phyloP scores from a whole-genome alignment of 2,329 filamentous ascomycete genomes.

The Graphilbum ipis-grandicollis region DNA sequence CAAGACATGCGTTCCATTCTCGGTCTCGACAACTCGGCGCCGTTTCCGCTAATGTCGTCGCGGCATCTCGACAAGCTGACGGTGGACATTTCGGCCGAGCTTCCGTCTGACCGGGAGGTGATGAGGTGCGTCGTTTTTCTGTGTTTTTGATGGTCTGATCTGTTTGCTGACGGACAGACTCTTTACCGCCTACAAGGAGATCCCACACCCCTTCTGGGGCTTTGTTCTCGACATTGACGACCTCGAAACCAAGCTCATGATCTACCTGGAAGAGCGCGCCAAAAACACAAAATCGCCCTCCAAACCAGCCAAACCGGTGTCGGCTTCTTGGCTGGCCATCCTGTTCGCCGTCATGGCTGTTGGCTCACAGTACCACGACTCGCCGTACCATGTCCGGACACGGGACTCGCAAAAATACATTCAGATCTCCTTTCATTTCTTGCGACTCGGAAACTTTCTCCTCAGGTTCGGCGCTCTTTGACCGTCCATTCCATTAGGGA shows the following conservation, averaged over 20 bases:
- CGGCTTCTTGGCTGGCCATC: conserved; percentile 48
- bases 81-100: conserved; percentile 40
- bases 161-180: conserved; percentile 23
- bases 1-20: conserved; percentile 50
- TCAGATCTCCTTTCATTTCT: conserved; percentile 47
- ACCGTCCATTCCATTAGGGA: too few species aligned
- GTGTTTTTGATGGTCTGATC: neutral
- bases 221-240: conserved; percentile 50
- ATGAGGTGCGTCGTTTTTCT: conserved; percentile 37
- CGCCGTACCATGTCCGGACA: conserved; percentile 42
- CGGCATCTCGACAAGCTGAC: conserved; percentile 42
- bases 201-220: conserved; percentile 50
- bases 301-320: conserved; percentile 32
- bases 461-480: conserved; percentile 31
- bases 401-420: conserved; percentile 42
- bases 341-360: conserved; percentile 48
- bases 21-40: conserved; percentile 46
- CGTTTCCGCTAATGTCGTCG: conserved; percentile 49
- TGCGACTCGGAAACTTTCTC: conserved; percentile 45
- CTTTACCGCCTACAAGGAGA: conserved; percentile 50
- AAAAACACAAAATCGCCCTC: conserved; percentile 30
- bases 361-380: conserved; percentile 49
- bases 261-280: conserved; percentile 46
- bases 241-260: conserved; percentile 45
- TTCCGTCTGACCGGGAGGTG: conserved; percentile 47